Conservation (phyloP, 1,139 yeast genomes). For the Debaryomycetaceae sp. region DNA sequence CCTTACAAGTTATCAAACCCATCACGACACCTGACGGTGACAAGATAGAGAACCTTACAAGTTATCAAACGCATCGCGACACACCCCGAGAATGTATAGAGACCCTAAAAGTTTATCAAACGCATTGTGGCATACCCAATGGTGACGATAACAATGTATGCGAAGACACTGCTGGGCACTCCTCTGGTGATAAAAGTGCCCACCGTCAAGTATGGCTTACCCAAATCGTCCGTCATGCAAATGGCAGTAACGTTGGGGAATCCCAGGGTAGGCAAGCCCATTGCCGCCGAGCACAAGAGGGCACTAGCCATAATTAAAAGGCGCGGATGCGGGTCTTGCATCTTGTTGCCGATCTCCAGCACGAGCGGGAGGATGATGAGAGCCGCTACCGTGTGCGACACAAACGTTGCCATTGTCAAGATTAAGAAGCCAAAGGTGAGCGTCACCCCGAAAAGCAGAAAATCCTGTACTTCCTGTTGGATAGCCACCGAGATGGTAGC, state of each 20-base stretch:
- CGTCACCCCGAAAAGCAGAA: constrained; percentile 48
- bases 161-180: constrained; percentile 52
- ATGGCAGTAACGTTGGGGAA: constrained; percentile 77
- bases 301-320: constrained; percentile 59
- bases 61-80: no score
- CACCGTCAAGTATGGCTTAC: constrained; percentile 56
- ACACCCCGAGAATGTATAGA: no score
- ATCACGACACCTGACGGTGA: no score
- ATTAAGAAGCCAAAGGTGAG: constrained; percentile 58
- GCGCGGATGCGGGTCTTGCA: constrained; percentile 47
- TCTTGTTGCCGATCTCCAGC: constrained; percentile 51
- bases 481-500: constrained; percentile 51
- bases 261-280: constrained; percentile 71
- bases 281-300: constrained; percentile 59
- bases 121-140: constrained; percentile 62
- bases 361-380: constrained; percentile 62
- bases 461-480: constrained; percentile 44
- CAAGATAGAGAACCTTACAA: no score
- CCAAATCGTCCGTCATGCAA: constrained; percentile 63
- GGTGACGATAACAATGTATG: constrained; percentile 45
- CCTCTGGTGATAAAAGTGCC: constrained; percentile 61
- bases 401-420: constrained; percentile 62
- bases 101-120: constrained; percentile 30
- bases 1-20: no score
- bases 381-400: constrained; percentile 70